Evolutionary conservation across 306 rosid species (phyloP), one percentile per base, ranked within the genome.

Genomic region (Malus sylvestris): DNA sequence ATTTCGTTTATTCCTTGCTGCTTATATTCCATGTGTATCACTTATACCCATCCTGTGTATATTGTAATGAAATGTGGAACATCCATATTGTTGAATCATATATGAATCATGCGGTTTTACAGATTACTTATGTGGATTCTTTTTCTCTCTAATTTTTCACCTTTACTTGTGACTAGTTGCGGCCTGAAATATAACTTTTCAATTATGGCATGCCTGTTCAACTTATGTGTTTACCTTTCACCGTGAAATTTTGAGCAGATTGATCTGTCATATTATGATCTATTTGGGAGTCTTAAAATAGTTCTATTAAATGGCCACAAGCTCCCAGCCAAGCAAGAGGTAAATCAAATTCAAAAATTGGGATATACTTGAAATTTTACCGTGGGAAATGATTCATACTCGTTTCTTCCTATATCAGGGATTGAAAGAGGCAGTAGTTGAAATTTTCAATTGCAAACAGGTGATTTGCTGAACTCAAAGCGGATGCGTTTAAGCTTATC

Each of bases 281-380:
- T 90, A 27, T 91, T 83, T 87, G 98, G 98, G 79, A 86, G 94
- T 85, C 96, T 93, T 58, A 86, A 87, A 84, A 78, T 93, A 40
- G 90, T 86, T 81, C 85, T 93, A 25, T 68, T 93, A 79, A 91
- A 90, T 75, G 83, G 86, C 73, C 76, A 81, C 83, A 86, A 74
- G 78, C 86, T 89, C 63, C 73, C 87, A 52, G 79, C 69, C 45
- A 91, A 80, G 73, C 98, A 90, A 81, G 98, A 93, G 96, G 98
- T 91, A 87, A 63, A 29, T 60, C 61, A 38, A 64, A 65, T 73
- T 66, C 62, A 27, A 65, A 83, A 66, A 58, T 71, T 35, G 22
- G 46, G 19, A 35, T 77, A n/a, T 81, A 29, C 52, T 80, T 61
- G 68, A 35, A 4, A 63, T 42, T 40, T 22, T 68, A 8, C 35